Evolutionary conservation across 2,329 filamentous ascomycete species (phyloP).

Genomic region (Talaromyces atroroseus): DNA sequence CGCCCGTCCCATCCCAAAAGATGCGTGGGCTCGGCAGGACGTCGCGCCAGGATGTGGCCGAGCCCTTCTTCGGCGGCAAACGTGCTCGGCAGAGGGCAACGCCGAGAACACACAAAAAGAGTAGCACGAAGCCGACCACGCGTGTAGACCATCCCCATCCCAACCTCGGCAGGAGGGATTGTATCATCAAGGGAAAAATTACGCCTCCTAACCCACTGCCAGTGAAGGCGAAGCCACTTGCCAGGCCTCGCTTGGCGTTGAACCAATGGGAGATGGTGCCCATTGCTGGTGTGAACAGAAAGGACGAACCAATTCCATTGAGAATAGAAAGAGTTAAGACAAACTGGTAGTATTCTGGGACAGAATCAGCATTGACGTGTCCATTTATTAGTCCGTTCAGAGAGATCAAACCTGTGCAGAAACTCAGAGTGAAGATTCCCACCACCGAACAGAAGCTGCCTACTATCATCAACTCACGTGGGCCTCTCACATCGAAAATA

Average conservation of each 20-base stretch:
- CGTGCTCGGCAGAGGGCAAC: no score
- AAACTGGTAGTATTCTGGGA: conserved; percentile 33
- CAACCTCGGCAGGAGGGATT: conserved; percentile 23
- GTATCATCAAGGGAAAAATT: conserved; percentile 31
- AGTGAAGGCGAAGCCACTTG: conserved; percentile 32
- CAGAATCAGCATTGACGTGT: no score
- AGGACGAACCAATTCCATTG: conserved; percentile 27
- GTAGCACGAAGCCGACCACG: no score
- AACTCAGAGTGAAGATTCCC: conserved; percentile 14
- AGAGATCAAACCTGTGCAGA: conserved; percentile 4
- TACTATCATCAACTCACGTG: conserved; percentile 23
- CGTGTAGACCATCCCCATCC: no score
- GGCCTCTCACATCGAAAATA: conserved; percentile 34
- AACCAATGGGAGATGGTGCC: conserved; percentile 33
- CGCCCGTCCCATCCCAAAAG: no score
- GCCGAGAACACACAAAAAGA: no score
- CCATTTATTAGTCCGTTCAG: no score
- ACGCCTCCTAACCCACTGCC: conserved; percentile 32
- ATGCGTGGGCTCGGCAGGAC: no score
- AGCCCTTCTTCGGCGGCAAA: no score
- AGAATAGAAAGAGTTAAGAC: conserved; percentile 32
- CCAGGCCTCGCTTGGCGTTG: conserved; percentile 23
- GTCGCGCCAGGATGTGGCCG: no score
- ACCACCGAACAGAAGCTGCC: conserved; percentile 26
- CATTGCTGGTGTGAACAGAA: conserved; percentile 28